These are phyloP conservation scores for Acmispon strigosus DNA, from an alignment of 306 rosid species.

Conservation along the genomic window DNA sequence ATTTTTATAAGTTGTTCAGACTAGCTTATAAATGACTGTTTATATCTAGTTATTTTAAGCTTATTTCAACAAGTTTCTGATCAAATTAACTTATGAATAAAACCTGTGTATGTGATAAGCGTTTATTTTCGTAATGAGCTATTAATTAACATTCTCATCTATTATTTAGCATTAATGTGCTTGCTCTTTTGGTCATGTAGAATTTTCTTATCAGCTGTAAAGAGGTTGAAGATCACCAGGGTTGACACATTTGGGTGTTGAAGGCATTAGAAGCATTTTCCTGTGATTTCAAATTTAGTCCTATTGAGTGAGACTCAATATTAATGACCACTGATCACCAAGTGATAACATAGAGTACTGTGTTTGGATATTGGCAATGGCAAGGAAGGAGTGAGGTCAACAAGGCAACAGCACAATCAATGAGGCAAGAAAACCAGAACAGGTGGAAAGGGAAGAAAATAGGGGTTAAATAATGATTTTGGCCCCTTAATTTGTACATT, in stretches of 20 bases:
- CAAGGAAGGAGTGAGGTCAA: neutral
- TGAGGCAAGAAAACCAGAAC: too few relatives aligned
- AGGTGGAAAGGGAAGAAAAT: neutral
- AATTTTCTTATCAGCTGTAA: conserved; percentile 62
- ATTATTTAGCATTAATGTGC: neutral
- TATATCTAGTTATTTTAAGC: too few relatives aligned
- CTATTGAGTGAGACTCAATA: neutral
- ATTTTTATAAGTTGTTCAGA: too few relatives aligned
- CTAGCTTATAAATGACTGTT: too few relatives aligned
- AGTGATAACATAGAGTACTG: neutral
- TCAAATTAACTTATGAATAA: too few relatives aligned
- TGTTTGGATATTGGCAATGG: neutral
- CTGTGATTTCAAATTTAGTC: conserved; percentile 4
- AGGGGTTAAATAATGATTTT: neutral
- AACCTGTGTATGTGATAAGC: too few relatives aligned
- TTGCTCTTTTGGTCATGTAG: conserved; percentile 26
- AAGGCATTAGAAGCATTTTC: neutral
- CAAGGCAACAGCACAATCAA: neutral
- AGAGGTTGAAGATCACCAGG: conserved; percentile 74
- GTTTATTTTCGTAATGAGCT: too few relatives aligned
- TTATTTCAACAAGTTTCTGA: too few relatives aligned
- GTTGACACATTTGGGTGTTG: conserved; percentile 41
- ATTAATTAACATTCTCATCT: neutral
- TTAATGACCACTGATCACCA: conserved; percentile 5
- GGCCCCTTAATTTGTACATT: neutral